Conservation (phyloP, 495 filamentous ascomycete genomes). For the Penicillium manginii region DNA sequence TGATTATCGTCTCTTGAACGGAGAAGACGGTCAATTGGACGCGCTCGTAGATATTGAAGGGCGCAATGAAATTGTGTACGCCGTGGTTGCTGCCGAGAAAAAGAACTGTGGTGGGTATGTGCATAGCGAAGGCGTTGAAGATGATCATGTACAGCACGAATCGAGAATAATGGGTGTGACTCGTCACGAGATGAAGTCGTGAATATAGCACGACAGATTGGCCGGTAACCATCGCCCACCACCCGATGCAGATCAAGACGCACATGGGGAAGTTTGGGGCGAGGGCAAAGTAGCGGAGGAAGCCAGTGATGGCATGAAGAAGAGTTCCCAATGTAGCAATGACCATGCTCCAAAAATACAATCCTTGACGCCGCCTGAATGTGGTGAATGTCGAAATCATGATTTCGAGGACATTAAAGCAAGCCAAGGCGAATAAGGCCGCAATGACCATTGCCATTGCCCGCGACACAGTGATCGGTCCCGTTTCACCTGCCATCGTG, state of each 20-base stretch:
- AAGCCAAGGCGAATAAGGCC: conserved; percentile 36
- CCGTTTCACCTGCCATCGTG: conserved; percentile 27
- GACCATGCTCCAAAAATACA: conserved; percentile 52
- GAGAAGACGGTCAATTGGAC: conserved; percentile 45
- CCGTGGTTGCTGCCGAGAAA: conserved; percentile 33
- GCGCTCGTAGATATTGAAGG: conserved; percentile 47
- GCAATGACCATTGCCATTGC: conserved; percentile 33
- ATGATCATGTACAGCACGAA: conserved; percentile 41
- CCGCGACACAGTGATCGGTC: conserved; percentile 14
- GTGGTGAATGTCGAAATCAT: conserved; percentile 41
- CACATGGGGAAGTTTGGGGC: conserved; percentile 29
- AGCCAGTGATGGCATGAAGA: conserved; percentile 26
- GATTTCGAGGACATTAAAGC: conserved; percentile 46
- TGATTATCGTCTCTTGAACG: conserved; percentile 52
- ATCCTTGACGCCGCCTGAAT: conserved; percentile 41
- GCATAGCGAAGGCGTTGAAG: conserved; percentile 28
- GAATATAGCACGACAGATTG: conserved; percentile 45
- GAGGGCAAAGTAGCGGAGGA: conserved; percentile 38
- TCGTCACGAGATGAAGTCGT: conserved; percentile 43
- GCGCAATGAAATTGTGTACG: conserved; percentile 17
- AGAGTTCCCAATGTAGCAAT: conserved; percentile 32
- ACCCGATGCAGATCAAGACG: conserved; percentile 32
- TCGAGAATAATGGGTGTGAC: conserved; percentile 18
- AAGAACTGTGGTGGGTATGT: conserved; percentile 36
- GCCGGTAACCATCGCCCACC: conserved; percentile 41